Evolutionary conservation across 1,139 yeast genomes (phyloP), one percentile per base, ranked within the genome.

Genomic region (Lodderomyces oxycetoniae): DNA sequence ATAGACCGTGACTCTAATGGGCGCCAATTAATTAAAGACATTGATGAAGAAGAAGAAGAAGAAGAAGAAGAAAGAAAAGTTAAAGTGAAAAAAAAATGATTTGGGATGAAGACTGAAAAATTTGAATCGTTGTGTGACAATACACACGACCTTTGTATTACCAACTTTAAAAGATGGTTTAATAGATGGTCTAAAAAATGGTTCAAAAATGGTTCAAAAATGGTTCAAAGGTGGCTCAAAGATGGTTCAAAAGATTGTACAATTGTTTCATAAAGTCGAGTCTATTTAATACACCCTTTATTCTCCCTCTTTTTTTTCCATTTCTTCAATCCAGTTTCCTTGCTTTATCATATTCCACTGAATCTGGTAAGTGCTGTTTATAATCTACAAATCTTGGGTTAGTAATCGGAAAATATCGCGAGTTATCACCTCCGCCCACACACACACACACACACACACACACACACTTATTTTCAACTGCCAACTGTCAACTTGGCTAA

Each of bases 1-100:
- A 61, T 61, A 71, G 61, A 59, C 79, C 87, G 93, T 82, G 91
- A 83, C 93, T 83, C 93, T 83, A 74, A 75, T 74, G 93, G 93
- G 91, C 81, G 89, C 84, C 93, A 81, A 72, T 61, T 12, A 47
- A 37, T 57, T 55, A 74, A 79, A 80, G 82, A 80, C 88, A 81
- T 81, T 79, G 85, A 63, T 59, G 54, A 59, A 57, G 58, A 60
- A 53, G 47, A 55, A 54, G 52, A 44, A 45, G 44, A 42, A 45
- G 45, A 41, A 39, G 31, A 61, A 53, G 47, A 55, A 24, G n/a
- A 24, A 10, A 14, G n/a, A 24, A 12, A 24, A 52, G 53, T 43
- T 43, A 42, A 42, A 44, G 44, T 37, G 39, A 32, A 34, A 31
- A 31, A 37, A 41, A 37, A 28, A 23, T 25, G 6, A n/a, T n/a